Conservation (phyloP, 225 moss, liverwort and hornwort species). For the Climacium dendroides region DNA sequence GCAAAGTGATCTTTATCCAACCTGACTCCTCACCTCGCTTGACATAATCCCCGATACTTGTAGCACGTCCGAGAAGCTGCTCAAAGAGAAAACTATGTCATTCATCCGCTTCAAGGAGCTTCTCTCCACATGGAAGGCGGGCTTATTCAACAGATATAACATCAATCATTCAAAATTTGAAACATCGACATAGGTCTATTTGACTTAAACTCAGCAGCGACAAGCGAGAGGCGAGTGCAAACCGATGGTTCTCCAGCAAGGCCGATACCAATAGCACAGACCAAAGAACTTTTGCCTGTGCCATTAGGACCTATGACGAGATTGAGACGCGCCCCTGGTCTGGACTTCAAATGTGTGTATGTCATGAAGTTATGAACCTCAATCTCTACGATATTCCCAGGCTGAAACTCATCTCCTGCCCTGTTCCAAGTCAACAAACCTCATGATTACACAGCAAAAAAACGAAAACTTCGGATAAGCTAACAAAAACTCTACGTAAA, state of each 20-base stretch:
- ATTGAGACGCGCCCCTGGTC: conserved; percentile 80
- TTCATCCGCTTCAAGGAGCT: not conserved
- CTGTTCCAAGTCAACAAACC: conserved; percentile 21
- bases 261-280: conserved; percentile 92
- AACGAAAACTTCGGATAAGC: not conserved
- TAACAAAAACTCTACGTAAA: not conserved
- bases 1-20: conserved; percentile 79
- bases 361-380: conserved; percentile 96
- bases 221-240: not conserved
- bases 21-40: conserved; percentile 88
- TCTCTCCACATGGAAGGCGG: not conserved
- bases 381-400: conserved; percentile 80
- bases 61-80: conserved; percentile 83
- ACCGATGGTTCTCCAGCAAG: conserved; percentile 97
- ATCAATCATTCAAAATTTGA: not conserved
- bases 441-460: not conserved
- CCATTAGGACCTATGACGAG: conserved; percentile 96
- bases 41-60: conserved; percentile 83
- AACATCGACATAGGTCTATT: not conserved
- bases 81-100: not conserved
- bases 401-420: conserved; percentile 64
- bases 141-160: not conserved
- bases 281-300: conserved; percentile 91
- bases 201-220: not conserved
- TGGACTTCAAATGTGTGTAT: conserved; percentile 63